Percentiles rank a stretch among this genome's conserved stretches.
phyloP scores from a whole-genome alignment of 73 alveolate species.

The Paramecium pentaurelia region DNA sequence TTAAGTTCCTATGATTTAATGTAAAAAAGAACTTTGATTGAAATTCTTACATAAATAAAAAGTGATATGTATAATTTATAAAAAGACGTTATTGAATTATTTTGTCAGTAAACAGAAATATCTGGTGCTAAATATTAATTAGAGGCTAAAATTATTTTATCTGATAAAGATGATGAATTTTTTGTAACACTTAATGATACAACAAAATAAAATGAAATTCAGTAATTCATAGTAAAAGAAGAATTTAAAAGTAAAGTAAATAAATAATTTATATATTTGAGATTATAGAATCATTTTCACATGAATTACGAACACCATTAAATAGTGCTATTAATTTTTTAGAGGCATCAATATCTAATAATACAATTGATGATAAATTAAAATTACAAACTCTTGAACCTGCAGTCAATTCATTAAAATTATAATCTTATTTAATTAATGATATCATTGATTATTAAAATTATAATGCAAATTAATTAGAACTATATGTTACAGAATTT shows the following conservation, averaged over 20 bases:
- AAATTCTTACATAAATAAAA: background rate
- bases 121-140: background rate
- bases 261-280: background rate
- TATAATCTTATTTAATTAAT: background rate
- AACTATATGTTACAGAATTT: background rate
- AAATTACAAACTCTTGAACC: background rate
- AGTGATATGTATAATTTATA: background rate
- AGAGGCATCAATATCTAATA: background rate
- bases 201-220: background rate
- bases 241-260: conserved; percentile 7
- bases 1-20: background rate
- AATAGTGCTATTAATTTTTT: conserved; percentile 32
- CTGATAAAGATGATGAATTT: conserved; percentile 4
- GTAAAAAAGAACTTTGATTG: background rate
- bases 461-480: background rate
- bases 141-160: background rate
- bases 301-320: conserved; percentile 32
- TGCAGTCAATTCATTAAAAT: conserved; percentile 5
- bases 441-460: background rate
- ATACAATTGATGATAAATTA: background rate
- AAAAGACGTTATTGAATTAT: background rate
- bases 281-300: conserved; percentile 31
- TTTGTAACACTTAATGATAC: background rate
- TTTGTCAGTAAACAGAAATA: background rate
- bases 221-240: background rate